Evolutionary conservation across 768 basidiomycete genomes (phyloP).

Genomic region (Coprinopsis sp.): DNA sequence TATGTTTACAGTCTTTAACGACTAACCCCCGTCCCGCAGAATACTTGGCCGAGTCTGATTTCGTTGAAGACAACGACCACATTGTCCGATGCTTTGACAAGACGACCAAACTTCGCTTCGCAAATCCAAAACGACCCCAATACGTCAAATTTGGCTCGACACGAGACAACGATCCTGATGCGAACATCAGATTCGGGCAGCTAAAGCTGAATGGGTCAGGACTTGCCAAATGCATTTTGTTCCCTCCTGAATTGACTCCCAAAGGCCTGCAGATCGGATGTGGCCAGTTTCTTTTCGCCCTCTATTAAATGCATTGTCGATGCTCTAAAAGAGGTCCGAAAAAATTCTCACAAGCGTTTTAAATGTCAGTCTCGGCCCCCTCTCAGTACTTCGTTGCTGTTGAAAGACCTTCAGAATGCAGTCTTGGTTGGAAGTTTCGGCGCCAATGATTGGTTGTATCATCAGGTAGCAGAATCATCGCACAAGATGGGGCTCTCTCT

Average conservation of each 20-base stretch:
- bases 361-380: slow-evolving; percentile 9
- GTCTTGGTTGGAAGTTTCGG: slow-evolving; percentile 52
- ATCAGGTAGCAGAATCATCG: slow-evolving; percentile 32
- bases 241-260: not conserved
- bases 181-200: slow-evolving; percentile 41
- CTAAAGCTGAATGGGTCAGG: slow-evolving; percentile 39
- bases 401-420: slow-evolving; percentile 21
- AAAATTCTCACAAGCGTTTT: slow-evolving; percentile 8
- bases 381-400: not conserved
- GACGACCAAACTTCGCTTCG: slow-evolving; percentile 42
- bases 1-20: not conserved
- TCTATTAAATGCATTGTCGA: slow-evolving; percentile 22
- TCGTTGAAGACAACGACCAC: slow-evolving; percentile 33
- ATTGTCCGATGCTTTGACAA: slow-evolving; percentile 45
- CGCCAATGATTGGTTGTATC: slow-evolving; percentile 46
- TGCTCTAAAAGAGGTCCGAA: slow-evolving; percentile 15
- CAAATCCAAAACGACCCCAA: slow-evolving; percentile 32
- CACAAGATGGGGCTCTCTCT: slow-evolving; percentile 31
- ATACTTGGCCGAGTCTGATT: slow-evolving; percentile 35
- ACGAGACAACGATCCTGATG: slow-evolving; percentile 32
- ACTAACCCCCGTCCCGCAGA: slow-evolving; percentile 19
- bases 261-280: slow-evolving; percentile 10
- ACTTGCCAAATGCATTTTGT: not conserved
- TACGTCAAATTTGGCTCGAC: slow-evolving; percentile 45
- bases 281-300: slow-evolving; percentile 25